Evolutionary conservation across 2,329 filamentous ascomycete species (phyloP).

Genomic region (Fusarium camptoceras): DNA sequence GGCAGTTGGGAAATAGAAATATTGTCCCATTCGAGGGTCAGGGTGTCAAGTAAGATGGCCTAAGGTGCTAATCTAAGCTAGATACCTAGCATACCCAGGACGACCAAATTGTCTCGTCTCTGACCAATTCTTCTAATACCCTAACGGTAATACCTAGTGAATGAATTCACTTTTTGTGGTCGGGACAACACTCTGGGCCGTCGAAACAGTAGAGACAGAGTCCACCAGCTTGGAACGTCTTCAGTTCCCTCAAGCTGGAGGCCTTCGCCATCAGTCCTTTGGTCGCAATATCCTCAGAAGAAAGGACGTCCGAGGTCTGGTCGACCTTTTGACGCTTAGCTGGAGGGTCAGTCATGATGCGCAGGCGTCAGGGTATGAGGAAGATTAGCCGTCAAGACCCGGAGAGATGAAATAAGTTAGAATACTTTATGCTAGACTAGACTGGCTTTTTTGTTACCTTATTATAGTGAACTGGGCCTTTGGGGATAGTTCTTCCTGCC

Average conservation of each 20-base stretch:
- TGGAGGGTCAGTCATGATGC: neutral
- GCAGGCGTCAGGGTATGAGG: neutral
- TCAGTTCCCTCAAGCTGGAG: too few relatives aligned
- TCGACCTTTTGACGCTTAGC: neutral
- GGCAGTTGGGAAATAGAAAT: too few relatives aligned
- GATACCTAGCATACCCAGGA: too few relatives aligned
- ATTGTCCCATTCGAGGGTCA: too few relatives aligned
- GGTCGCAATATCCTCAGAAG: neutral
- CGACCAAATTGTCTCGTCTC: too few relatives aligned
- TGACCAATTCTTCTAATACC: too few relatives aligned
- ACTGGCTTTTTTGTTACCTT: neutral
- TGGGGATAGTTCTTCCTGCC: too few relatives aligned
- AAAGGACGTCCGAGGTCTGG: fast-evolving
- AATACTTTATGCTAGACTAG: fast-evolving
- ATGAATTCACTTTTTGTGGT: neutral
- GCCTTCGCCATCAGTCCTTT: neutral
- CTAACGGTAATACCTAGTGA: too few relatives aligned
- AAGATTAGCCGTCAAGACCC: fast-evolving
- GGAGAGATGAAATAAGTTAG: neutral
- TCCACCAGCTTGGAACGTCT: neutral
- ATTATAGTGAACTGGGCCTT: neutral
- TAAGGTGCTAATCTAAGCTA: too few relatives aligned
- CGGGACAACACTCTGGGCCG: fast-evolving
- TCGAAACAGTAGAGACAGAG: constrained; percentile 12
- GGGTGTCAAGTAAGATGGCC: too few relatives aligned